These are phyloP conservation scores for Brasenia schreberi DNA, from an alignment of 164 flowering plant species.

Conservation along the genomic window DNA sequence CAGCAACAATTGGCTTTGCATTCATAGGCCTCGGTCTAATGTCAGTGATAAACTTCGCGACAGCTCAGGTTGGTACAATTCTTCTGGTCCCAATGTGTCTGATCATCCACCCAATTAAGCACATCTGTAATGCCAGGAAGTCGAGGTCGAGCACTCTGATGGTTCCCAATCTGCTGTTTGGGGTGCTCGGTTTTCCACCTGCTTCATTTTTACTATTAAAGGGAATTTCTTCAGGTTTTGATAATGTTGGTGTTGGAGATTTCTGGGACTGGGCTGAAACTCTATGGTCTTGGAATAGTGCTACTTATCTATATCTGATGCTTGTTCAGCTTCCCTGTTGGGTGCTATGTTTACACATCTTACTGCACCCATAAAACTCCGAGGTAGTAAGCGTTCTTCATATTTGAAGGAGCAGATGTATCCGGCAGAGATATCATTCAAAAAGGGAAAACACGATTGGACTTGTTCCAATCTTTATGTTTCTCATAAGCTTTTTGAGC, in stretches of 20 bases:
- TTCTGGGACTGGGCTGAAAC: conserved; percentile 85
- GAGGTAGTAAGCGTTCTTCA: neutral
- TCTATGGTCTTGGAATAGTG: conserved; percentile 91
- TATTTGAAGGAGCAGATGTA: too few species aligned
- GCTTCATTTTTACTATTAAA: conserved; percentile 35
- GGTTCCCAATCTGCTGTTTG: conserved; percentile 34
- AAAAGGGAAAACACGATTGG: too few species aligned
- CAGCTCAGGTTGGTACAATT: conserved; percentile 84
- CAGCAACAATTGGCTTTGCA: conserved; percentile 57
- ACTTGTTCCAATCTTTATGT: too few species aligned
- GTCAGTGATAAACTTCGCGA: conserved; percentile 89
- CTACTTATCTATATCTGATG: conserved; percentile 69
- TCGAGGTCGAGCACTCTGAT: conserved; percentile 19
- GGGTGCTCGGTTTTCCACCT: conserved; percentile 49
- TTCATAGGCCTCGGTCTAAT: conserved; percentile 71
- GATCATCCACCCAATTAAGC: conserved; percentile 49
- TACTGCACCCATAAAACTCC: conserved; percentile 13
- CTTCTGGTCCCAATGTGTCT: conserved; percentile 74
- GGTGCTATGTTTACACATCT: conserved; percentile 14
- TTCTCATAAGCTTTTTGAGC: too few species aligned
- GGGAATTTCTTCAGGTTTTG: conserved; percentile 30
- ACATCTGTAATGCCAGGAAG: conserved; percentile 17
- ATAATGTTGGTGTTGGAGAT: conserved; percentile 28
- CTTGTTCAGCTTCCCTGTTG: conserved; percentile 50
- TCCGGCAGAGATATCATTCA: too few species aligned